Conservation (phyloP, 2,329 filamentous ascomycete genomes). For the Stachybotrys chlorohalonatus region DNA sequence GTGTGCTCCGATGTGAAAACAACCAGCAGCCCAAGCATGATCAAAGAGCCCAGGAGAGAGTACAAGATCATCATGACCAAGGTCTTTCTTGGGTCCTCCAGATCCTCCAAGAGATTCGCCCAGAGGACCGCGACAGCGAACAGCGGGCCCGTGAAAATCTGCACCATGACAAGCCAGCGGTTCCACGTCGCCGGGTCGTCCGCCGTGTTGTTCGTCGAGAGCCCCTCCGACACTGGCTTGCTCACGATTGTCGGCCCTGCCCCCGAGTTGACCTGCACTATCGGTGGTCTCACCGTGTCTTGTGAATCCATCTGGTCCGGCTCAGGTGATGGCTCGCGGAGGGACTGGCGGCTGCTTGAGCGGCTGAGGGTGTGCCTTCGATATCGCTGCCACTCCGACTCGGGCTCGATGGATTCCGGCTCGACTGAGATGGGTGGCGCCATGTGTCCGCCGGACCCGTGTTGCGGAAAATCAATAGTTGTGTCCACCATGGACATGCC, state of each 20-base stretch:
- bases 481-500: constrained; percentile 14
- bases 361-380: constrained; percentile 33
- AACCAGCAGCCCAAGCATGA: constrained; percentile 58
- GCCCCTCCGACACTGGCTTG: constrained; percentile 22
- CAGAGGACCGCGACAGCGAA: constrained; percentile 73
- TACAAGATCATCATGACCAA: constrained; percentile 51
- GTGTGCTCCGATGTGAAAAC: constrained; percentile 57
- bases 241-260: constrained; percentile 5
- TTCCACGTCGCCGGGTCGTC: constrained; percentile 62
- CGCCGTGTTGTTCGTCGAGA: constrained; percentile 20
- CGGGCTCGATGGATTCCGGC: constrained; percentile 23
- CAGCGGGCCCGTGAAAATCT: constrained; percentile 78
- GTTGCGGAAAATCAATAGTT: constrained; percentile 17
- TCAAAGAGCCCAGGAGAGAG: constrained; percentile 59
- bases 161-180: constrained; percentile 78
- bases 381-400: constrained; percentile 53
- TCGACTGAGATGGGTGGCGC: constrained; percentile 27
- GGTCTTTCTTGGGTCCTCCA: constrained; percentile 37
- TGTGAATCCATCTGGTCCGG: constrained; percentile 11
- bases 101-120: constrained; percentile 55
- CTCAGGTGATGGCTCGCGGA: constrained; percentile 2
- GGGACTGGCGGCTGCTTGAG: constrained; percentile 13
- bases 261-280: neutral
- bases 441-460: constrained; percentile 17
- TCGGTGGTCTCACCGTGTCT: constrained; percentile 3